Evolutionary conservation across 2,329 filamentous ascomycete genomes (phyloP).

Genomic region (Ophiostoma tasmaniense): DNA sequence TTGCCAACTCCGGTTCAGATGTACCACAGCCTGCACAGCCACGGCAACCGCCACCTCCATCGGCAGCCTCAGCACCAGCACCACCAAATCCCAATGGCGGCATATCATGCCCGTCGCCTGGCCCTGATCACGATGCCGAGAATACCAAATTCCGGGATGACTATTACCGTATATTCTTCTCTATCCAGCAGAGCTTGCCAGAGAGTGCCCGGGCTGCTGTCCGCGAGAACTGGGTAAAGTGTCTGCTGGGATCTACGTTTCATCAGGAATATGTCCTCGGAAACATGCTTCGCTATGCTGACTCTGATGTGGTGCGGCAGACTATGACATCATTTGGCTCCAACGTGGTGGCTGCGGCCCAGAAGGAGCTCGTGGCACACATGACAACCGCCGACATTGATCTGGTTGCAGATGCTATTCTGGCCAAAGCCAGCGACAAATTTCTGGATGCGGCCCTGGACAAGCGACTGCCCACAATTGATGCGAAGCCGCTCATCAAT

Average conservation of each 20-base stretch:
- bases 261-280: slow-evolving; percentile 46
- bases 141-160: slow-evolving; percentile 34
- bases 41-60: neutral
- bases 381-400: slow-evolving; percentile 37
- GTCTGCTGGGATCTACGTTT: slow-evolving; percentile 42
- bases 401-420: slow-evolving; percentile 34
- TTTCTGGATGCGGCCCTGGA: slow-evolving; percentile 48
- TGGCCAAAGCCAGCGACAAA: slow-evolving; percentile 37
- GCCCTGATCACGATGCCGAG: neutral
- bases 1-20: neutral
- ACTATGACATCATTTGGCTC: slow-evolving; percentile 39
- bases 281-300: slow-evolving; percentile 40
- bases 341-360: slow-evolving; percentile 35
- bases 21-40: neutral
- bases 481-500: slow-evolving; percentile 46
- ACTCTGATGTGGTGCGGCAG: slow-evolving; percentile 29
- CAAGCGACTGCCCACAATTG: slow-evolving; percentile 44
- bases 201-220: slow-evolving; percentile 41
- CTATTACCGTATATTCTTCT: slow-evolving; percentile 30
- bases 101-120: neutral
- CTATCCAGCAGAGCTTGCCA: slow-evolving; percentile 35
- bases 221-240: slow-evolving; percentile 44
- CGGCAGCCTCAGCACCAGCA: neutral
- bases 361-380: slow-evolving; percentile 35
- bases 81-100: neutral